phyloP scores from a whole-genome alignment of 2,329 filamentous ascomycete species.

The Biscogniauxia marginata region DNA sequence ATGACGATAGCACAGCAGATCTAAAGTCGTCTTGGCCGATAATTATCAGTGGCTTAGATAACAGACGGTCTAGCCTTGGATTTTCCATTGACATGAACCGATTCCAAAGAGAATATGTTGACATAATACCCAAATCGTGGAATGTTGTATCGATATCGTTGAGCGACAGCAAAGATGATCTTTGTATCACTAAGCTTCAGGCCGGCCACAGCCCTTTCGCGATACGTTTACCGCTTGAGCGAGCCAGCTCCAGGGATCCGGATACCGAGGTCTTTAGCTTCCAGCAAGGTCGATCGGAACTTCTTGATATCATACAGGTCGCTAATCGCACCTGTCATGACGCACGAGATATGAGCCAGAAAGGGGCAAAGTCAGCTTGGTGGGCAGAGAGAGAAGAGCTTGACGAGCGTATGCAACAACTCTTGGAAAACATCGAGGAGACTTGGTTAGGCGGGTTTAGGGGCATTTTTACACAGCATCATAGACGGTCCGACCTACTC shows the following conservation, averaged over 20 bases:
- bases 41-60: conserved; percentile 28
- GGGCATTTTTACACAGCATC: conserved; percentile 82
- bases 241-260: conserved; percentile 76
- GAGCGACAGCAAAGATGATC: conserved; percentile 77
- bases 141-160: conserved; percentile 82
- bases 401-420: conserved; percentile 71
- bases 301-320: conserved; percentile 76
- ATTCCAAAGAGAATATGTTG: conserved; percentile 79
- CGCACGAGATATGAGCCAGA: conserved; percentile 67
- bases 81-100: conserved; percentile 52
- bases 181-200: conserved; percentile 85
- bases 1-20: conserved; percentile 37
- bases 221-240: conserved; percentile 78
- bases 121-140: conserved; percentile 82
- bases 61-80: conserved; percentile 44
- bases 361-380: conserved; percentile 79
- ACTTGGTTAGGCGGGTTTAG: conserved; percentile 95
- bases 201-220: conserved; percentile 77
- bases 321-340: conserved; percentile 83
- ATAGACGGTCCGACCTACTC: conserved; percentile 61
- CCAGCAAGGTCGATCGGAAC: conserved; percentile 72
- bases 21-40: conserved; percentile 37
- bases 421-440: conserved; percentile 83
- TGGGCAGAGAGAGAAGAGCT: conserved; percentile 83
- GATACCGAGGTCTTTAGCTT: conserved; percentile 82